phyloP scores from a whole-genome alignment of 495 filamentous ascomycete genomes.

The Tuber umbilicatum region DNA sequence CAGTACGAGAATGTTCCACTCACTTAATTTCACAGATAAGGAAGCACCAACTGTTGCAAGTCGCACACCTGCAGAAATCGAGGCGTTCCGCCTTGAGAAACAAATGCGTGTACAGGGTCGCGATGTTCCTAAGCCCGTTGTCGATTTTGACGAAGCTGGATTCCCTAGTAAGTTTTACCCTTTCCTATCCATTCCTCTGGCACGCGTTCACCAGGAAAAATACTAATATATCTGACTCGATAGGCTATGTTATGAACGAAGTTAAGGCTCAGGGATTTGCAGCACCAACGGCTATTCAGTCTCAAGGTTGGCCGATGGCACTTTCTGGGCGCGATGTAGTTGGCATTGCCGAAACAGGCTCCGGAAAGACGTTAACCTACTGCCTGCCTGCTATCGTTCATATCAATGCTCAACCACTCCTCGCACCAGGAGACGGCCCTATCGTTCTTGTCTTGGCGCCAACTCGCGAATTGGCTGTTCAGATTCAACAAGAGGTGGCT shows the following conservation, averaged over 20 bases:
- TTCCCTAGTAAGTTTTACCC: constrained; percentile 56
- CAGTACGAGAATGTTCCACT: constrained; percentile 1
- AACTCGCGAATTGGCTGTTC: constrained; percentile 93
- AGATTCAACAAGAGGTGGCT: constrained; percentile 90
- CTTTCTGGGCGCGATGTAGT: constrained; percentile 96
- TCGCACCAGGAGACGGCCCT: constrained; percentile 92
- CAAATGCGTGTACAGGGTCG: constrained; percentile 70
- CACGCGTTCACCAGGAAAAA: not conserved
- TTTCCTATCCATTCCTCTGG: not conserved
- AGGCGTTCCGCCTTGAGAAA: constrained; percentile 74
- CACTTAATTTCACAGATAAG: constrained; percentile 52
- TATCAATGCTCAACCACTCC: constrained; percentile 97
- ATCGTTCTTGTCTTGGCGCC: constrained; percentile 94
- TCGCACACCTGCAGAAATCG: constrained; percentile 72
- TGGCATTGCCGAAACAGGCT: constrained; percentile 98
- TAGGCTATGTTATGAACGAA: constrained; percentile 87
- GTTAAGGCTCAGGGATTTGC: constrained; percentile 96
- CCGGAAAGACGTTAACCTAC: constrained; percentile 97
- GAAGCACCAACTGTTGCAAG: constrained; percentile 70
- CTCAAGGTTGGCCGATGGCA: constrained; percentile 99
- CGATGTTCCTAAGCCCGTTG: constrained; percentile 82
- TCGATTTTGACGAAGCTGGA: constrained; percentile 94
- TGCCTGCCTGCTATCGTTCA: constrained; percentile 97
- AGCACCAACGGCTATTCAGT: constrained; percentile 89
- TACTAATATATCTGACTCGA: constrained; percentile 8